Percentiles rank a stretch among this genome's conserved stretches.
Conservation (phyloP, 2,329 filamentous ascomycete genomes). For the Curvularia sp. region DNA sequence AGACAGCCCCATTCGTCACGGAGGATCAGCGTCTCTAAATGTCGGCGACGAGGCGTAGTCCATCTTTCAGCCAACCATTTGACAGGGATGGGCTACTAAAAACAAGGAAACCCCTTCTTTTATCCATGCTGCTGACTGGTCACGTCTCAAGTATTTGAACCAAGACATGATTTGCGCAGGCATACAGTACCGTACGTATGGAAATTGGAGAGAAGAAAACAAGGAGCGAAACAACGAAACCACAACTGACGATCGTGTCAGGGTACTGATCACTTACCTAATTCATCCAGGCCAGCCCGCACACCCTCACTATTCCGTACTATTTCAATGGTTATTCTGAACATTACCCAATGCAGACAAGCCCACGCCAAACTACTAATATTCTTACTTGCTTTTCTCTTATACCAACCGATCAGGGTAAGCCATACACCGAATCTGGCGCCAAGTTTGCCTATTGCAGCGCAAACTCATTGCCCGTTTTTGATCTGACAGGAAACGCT, state of each 20-base stretch:
- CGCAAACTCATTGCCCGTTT: slow-evolving; percentile 1
- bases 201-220: neutral
- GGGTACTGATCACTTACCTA: neutral
- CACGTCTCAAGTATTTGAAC: neutral
- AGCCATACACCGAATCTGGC: neutral
- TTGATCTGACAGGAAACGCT: slow-evolving; percentile 8
- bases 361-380: neutral
- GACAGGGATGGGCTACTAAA: neutral
- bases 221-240: neutral
- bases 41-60: neutral
- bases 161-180: neutral
- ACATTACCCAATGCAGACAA: neutral
- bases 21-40: neutral
- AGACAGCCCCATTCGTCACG: neutral
- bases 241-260: neutral
- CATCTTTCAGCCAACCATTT: neutral
- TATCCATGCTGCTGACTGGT: neutral
- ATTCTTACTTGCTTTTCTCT: neutral
- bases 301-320: neutral
- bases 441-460: slow-evolving; percentile 5
- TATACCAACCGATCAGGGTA: neutral
- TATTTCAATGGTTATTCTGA: neutral
- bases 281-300: neutral
- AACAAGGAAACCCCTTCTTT: neutral
- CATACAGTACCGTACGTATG: neutral